These are phyloP conservation scores for Dimocarpus longan DNA, from an alignment of 345 rosid genomes.

Conservation along the genomic window DNA sequence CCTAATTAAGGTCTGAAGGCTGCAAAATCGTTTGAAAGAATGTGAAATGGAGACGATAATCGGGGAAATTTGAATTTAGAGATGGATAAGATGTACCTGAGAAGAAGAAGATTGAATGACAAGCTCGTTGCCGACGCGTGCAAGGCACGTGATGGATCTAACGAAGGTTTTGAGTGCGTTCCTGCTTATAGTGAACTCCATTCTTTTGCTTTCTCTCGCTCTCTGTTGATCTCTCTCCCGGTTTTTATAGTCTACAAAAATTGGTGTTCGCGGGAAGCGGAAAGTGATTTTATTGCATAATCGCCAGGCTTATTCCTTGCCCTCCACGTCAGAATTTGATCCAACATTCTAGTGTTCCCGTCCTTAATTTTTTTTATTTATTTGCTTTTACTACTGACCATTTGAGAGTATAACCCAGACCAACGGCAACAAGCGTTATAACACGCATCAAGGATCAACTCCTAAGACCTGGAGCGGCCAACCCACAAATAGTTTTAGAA, in stretches of 20 bases:
- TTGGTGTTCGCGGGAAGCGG: constrained; percentile 22
- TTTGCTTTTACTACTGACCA: no score
- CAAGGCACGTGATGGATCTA: constrained; percentile 73
- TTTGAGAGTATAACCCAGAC: no score
- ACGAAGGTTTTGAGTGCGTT: constrained; percentile 79
- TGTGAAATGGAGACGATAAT: constrained; percentile 10
- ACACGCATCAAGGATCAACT: no score
- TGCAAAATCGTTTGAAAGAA: neutral
- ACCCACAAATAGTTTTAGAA: no score
- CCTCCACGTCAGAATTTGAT: neutral
- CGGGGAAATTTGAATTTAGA: neutral
- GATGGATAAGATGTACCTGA: constrained; percentile 63
- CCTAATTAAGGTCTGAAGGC: neutral
- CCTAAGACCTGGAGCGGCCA: no score
- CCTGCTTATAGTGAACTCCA: constrained; percentile 80
- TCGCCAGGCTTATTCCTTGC: neutral
- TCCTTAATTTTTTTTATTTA: no score
- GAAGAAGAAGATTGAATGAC: constrained; percentile 70
- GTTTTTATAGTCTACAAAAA: neutral
- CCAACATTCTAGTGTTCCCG: neutral
- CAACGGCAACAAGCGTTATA: no score
- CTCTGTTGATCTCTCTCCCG: neutral
- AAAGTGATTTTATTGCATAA: neutral
- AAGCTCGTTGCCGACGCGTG: constrained; percentile 88
- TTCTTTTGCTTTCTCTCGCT: constrained; percentile 13